Base-by-base conservation (phyloP, 2,329 filamentous ascomycete genomes). In the Pyrenochaeta sp. region DNA sequence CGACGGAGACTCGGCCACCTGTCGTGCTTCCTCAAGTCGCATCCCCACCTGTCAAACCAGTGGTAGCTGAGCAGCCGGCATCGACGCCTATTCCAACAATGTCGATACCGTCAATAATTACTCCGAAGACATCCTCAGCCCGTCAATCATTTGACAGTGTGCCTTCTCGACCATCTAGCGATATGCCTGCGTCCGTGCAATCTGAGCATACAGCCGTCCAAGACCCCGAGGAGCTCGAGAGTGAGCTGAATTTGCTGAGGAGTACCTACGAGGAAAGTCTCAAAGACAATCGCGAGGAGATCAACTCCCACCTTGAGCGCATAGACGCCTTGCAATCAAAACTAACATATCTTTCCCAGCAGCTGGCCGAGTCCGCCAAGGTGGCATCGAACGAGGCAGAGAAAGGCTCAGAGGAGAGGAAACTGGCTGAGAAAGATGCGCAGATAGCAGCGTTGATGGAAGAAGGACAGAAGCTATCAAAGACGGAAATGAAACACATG, bases 321-420 rank as follows among this genome's bases (percentile, higher is more conserved):
- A 94, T 96, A 41, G 94, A 99, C 74, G 88, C 92, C 3, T 75
- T 99, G 1, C 90, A 97, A 68, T 85, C 90, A 6, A 97, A 99
- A 66, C 75, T 99, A 19, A 87, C 92, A 55, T 96, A 95, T 63
- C 76, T 99, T 9, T 86, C 92, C 2, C 87, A 87, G 49, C 88
- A 92, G 63, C 86, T 89, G 9, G 83, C 88, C 0, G 87, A 92
- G 21, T 79, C 86, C 0, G 90, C 94, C 1, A 87, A 86, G 62
- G 83, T 84, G 55, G 81, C 85, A 6, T 89, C 85, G 42, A 42
- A 60, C 20, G 61, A 63, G n/a, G 14, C 57, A 2, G 59, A 63
- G 15, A 53, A 52, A 1, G 58, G 57, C 6, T 51, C 57, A 2
- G 44, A 78, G 2, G 89, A 96, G 54, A 89, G 87, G 68, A 91